phyloP scores from a whole-genome alignment of 2,329 filamentous ascomycete genomes.

The Stagonosporopsis tanaceti region DNA sequence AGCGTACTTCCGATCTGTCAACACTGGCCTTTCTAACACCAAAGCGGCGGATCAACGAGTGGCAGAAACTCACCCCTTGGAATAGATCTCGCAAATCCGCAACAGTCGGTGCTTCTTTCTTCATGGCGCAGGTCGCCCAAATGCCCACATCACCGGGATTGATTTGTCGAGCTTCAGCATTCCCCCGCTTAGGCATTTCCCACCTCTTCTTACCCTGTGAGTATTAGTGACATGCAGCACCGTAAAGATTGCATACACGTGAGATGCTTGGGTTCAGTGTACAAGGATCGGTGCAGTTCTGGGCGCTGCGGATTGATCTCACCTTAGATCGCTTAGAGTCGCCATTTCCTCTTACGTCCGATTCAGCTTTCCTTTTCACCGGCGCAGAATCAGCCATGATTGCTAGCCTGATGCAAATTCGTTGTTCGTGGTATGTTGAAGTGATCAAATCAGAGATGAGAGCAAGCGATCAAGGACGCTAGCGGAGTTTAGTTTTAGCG shows the following conservation, averaged over 20 bases:
- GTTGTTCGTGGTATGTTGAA: neutral
- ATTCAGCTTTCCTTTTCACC: slow-evolving; percentile 51
- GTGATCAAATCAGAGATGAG: slow-evolving; percentile 1
- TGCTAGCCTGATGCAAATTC: neutral
- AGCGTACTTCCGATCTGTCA: slow-evolving; percentile 69
- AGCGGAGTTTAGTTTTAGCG: slow-evolving; percentile 5
- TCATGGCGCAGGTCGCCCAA: slow-evolving; percentile 79
- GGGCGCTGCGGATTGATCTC: slow-evolving; percentile 31
- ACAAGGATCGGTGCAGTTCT: slow-evolving; percentile 7
- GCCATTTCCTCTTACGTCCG: slow-evolving; percentile 32
- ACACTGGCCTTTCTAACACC: neutral
- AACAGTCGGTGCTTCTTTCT: slow-evolving; percentile 74
- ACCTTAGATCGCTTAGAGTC: slow-evolving; percentile 51
- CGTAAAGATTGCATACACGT: slow-evolving; percentile 30
- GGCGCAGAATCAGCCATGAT: slow-evolving; percentile 29
- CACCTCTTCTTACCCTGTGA: slow-evolving; percentile 55
- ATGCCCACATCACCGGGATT: slow-evolving; percentile 76
- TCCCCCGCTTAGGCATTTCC: slow-evolving; percentile 50
- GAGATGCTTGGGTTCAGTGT: slow-evolving; percentile 24
- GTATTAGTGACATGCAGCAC: slow-evolving; percentile 26
- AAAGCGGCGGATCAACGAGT: neutral
- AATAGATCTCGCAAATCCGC: slow-evolving; percentile 72
- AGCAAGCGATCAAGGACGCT: neutral
- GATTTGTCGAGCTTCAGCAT: slow-evolving; percentile 52
- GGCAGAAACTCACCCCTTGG: slow-evolving; percentile 62